These are phyloP conservation scores for Immersiporthe knoxdaviesiana DNA, from an alignment of 2,329 filamentous ascomycete species.

Conservation along the genomic window DNA sequence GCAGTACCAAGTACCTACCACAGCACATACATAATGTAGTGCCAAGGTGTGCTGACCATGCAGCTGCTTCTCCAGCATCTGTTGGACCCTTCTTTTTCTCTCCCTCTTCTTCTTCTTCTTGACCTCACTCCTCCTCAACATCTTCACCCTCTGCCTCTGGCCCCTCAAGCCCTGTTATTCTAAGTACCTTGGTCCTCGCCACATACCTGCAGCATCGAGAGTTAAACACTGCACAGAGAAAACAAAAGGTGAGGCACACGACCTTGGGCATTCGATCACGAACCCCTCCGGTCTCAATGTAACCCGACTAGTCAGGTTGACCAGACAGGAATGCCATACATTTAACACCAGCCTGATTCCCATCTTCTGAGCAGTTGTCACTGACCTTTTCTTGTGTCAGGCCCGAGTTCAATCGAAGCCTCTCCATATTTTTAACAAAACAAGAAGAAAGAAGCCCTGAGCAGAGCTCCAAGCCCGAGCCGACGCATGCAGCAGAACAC, in stretches of 20 bases:
- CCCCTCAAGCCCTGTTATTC: background rate
- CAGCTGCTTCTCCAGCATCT: constrained; percentile 14
- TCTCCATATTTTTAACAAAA: background rate
- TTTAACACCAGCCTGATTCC: constrained; percentile 13
- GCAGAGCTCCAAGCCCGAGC: background rate
- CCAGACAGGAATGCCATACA: constrained; percentile 20
- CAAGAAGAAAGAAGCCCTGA: background rate
- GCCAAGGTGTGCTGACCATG: background rate
- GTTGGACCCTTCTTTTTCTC: constrained; percentile 28
- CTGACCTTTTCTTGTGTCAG: background rate
- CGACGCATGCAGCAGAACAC: background rate
- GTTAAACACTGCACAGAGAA: background rate
- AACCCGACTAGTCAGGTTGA: constrained; percentile 15
- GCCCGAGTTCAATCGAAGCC: background rate
- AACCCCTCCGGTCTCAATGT: constrained; percentile 5
- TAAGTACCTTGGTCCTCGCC: background rate
- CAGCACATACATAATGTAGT: background rate
- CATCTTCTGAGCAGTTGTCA: background rate
- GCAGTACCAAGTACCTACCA: no score
- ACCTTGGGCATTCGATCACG: constrained; percentile 1
- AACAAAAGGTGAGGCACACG: constrained; percentile 15
- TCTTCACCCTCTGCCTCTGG: background rate
- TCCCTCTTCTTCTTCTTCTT: background rate
- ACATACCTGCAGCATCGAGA: background rate
- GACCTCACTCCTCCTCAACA: background rate